These are phyloP conservation scores for Calendula officinalis DNA, from an alignment of 129 eudicot genomes.

Conservation along the genomic window DNA sequence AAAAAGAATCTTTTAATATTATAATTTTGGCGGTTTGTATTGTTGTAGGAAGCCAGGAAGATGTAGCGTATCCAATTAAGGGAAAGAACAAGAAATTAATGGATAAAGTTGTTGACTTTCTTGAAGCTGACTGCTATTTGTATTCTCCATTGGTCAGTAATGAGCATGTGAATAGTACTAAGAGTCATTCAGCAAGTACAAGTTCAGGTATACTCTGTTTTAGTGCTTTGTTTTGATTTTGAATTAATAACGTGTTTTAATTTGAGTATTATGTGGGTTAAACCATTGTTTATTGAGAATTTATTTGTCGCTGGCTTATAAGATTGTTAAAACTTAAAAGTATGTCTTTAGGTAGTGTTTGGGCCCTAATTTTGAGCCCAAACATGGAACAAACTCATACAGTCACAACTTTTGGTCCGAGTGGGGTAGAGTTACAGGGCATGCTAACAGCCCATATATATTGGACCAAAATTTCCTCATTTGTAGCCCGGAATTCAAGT, in stretches of 20 bases:
- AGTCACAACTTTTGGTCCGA: no score
- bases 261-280: not conserved
- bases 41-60: conserved; percentile 21
- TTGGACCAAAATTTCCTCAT: no score
- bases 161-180: conserved; percentile 3
- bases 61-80: conserved; percentile 26
- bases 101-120: conserved; percentile 23
- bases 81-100: conserved; percentile 15
- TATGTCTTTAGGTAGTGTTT: not conserved
- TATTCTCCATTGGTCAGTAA: conserved; percentile 30
- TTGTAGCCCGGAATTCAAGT: no score
- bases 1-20: not conserved
- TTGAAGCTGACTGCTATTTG: conserved; percentile 32
- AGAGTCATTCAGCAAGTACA: conserved; percentile 5
- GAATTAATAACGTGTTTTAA: not conserved
- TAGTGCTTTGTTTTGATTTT: not conserved
- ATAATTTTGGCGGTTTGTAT: not conserved
- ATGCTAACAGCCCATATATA: no score
- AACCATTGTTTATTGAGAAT: not conserved
- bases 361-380: no score
- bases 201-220: conserved; percentile 17
- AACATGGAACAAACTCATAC: no score
- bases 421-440: no score
- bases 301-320: not conserved
- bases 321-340: not conserved